phyloP scores from a whole-genome alignment of 441 rosid species.

The Erodium trifolium region DNA sequence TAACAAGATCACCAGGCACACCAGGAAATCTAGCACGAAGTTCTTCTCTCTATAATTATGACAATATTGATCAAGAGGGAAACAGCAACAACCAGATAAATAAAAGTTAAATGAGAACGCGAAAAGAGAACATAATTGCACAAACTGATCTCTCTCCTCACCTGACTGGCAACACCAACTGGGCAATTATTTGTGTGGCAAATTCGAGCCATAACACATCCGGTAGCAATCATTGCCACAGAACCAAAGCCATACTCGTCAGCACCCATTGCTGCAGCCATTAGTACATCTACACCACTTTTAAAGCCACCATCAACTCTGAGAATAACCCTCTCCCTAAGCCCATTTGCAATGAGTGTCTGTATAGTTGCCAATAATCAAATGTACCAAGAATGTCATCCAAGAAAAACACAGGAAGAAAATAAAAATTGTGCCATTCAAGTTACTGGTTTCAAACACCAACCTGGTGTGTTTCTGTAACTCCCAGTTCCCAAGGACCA shows the following conservation, averaged over 20 bases:
- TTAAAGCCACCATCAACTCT: slow-evolving; percentile 95
- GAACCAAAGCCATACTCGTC: slow-evolving; percentile 99
- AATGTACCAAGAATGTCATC: slow-evolving; percentile 13
- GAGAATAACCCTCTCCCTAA: slow-evolving; percentile 92
- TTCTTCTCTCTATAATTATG: slow-evolving; percentile 69
- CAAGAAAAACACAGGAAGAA: slow-evolving; percentile 12
- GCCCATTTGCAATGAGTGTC: slow-evolving; percentile 91
- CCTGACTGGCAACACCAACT: slow-evolving; percentile 99
- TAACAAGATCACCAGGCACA: slow-evolving; percentile 98
- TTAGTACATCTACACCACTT: slow-evolving; percentile 94
- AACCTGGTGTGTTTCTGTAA: slow-evolving; percentile 93
- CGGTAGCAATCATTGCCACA: slow-evolving; percentile 99
- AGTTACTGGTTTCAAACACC: slow-evolving; percentile 19
- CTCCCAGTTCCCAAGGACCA: slow-evolving; percentile 99
- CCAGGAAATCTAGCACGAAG: slow-evolving; percentile 98
- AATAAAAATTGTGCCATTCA: slow-evolving; percentile 15
- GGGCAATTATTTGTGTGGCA: slow-evolving; percentile 99
- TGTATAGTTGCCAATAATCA: slow-evolving; percentile 29
- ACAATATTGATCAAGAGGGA: not conserved
- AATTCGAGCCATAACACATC: slow-evolving; percentile 99
- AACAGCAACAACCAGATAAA: slow-evolving; percentile 14
- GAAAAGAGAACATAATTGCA: slow-evolving; percentile 15
- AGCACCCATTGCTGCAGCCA: slow-evolving; percentile 99
- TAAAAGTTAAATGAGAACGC: slow-evolving; percentile 11
- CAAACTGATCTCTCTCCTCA: slow-evolving; percentile 22